Evolutionary conservation across 257 asterid genomes (phyloP), one percentile per base, ranked within the genome.

Genomic region (Solanum virginianum): DNA sequence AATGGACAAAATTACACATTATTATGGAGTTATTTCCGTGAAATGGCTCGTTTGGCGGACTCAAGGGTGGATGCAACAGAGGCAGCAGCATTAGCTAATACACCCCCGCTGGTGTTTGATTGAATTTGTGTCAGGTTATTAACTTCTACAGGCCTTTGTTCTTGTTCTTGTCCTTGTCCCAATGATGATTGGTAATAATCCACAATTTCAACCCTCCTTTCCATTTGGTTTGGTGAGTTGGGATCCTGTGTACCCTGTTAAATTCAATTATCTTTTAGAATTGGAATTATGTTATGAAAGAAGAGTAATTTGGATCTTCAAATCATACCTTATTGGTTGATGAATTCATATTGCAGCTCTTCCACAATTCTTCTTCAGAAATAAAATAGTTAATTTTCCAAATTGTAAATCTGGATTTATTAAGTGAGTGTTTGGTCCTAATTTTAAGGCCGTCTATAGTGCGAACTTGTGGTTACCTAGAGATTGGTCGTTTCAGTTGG

Each of bases 31-130:
- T 89, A 91, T 63, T 93, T 89, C 55, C 85, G 77, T 16, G 93
- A 83, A 55, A 92, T 80, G 18, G 89, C 91, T 32, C 90, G 90
- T 87, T 92, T 91, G 79, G 97, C 94, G n/a, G 97, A 90, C 66
- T 93, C 90, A n/a, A 92, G 90, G 75, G 97, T 90, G 84, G 95
- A 80, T 4, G 86, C 91, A 29, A 95, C 90, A 3, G 97, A 87
- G 2, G 94, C 95, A 16, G 97, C 94, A 26, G 95, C 97, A 66
- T 91, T 90, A 10, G 94, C 59, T 85, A 93, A 85, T 39, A 91
- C 88, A 22, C 91, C 88, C 14, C 93, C 94, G 80, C 95, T 88
- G 13, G 94, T 88, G 84, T 89, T 87, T 7, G 91, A 54, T 9
- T 70, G 83, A 3, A 81, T 49, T 10, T 88, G 90, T n/a, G 85